Percentiles rank a stretch among this genome's conserved stretches.
Conservation (phyloP, 2,329 filamentous ascomycete species). For the Graphiopsis chlorocephala region DNA sequence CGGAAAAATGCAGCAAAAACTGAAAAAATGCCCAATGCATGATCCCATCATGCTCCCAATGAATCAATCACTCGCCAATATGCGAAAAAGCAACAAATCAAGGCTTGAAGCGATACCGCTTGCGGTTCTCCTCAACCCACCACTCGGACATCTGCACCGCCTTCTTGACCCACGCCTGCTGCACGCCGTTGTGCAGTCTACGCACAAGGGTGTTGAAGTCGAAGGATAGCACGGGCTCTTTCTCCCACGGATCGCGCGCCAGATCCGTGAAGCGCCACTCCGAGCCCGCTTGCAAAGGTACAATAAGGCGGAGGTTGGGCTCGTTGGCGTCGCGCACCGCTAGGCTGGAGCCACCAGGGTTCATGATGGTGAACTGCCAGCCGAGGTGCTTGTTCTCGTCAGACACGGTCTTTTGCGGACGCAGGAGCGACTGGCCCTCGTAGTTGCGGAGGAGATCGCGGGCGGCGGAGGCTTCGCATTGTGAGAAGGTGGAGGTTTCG, state of each 20-base stretch:
- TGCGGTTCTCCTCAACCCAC: conserved; percentile 13
- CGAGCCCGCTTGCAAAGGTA: conserved; percentile 5
- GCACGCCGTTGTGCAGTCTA: neutral
- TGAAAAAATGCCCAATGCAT: neutral
- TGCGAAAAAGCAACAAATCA: neutral
- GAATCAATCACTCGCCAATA: neutral
- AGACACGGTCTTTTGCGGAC: conserved; percentile 21
- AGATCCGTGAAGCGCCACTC: conserved; percentile 16
- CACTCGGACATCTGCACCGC: conserved; percentile 15
- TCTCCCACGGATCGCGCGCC: conserved; percentile 3
- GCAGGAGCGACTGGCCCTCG: conserved; percentile 48
- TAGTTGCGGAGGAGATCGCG: conserved; percentile 44
- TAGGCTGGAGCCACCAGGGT: conserved; percentile 19
- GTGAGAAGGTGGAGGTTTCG: conserved; percentile 40
- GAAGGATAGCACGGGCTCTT: conserved; percentile 6
- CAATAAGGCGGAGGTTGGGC: conserved; percentile 6
- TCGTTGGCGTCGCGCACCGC: conserved; percentile 12
- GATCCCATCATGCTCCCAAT: neutral
- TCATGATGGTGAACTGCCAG: conserved; percentile 17
- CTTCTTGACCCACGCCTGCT: conserved; percentile 15
- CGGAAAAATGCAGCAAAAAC: neutral
- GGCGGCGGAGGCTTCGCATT: conserved; percentile 34
- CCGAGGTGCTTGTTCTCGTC: conserved; percentile 16
- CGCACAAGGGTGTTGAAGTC: conserved; percentile 9
- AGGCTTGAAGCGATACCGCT: conserved; percentile 13